Conservation (phyloP, 192 early-diverging fungal species). For the Funneliformis mosseae region DNA sequence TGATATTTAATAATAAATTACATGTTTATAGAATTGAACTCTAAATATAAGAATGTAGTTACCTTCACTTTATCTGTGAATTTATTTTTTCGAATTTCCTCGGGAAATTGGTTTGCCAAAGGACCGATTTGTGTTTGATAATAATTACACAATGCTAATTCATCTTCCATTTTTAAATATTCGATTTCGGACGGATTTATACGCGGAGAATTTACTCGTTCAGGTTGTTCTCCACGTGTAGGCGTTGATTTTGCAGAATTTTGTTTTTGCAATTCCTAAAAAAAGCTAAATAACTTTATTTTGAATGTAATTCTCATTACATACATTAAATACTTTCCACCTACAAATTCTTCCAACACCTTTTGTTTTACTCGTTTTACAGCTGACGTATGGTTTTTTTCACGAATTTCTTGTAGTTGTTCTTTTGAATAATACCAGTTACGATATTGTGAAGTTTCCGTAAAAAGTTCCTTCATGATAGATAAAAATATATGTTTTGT, state of each 20-base stretch:
- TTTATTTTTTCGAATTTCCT: background rate
- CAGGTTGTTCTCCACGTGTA: background rate
- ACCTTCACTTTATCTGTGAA: conserved; percentile 15
- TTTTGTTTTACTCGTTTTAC: conserved; percentile 60
- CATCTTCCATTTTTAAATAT: conserved; percentile 55
- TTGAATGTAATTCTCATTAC: background rate
- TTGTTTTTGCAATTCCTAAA: conserved; percentile 20
- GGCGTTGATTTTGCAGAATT: background rate
- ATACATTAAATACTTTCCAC: background rate
- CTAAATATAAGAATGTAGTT: background rate
- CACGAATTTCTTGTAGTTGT: conserved; percentile 58
- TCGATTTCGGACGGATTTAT: conserved; percentile 39
- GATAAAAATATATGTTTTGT: too few species aligned
- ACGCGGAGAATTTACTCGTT: conserved; percentile 28
- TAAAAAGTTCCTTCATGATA: conserved; percentile 50
- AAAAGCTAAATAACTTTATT: background rate
- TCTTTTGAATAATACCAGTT: conserved; percentile 70
- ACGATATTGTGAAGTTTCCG: conserved; percentile 73
- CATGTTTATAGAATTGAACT: background rate
- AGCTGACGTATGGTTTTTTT: conserved; percentile 56
- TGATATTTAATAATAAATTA: background rate
- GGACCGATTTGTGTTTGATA: conserved; percentile 55
- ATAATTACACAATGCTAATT: conserved; percentile 54
- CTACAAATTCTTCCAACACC: conserved; percentile 57
- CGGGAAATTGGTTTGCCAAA: background rate